These are phyloP conservation scores for Lithohypha guttulata DNA, from an alignment of 2,329 filamentous ascomycete genomes.

Conservation along the genomic window DNA sequence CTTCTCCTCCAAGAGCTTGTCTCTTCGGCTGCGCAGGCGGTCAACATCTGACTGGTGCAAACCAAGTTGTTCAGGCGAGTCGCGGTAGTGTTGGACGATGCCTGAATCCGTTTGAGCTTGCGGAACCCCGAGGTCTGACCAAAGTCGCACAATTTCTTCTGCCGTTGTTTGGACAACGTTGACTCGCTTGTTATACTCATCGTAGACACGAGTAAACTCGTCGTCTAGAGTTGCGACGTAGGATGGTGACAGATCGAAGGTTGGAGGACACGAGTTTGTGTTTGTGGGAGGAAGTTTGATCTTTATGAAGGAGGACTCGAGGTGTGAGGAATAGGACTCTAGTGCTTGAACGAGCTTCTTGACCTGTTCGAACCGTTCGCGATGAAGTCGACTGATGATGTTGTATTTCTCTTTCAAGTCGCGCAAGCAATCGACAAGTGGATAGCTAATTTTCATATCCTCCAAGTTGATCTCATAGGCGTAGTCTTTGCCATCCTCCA, in stretches of 20 bases:
- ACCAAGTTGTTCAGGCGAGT: conserved; percentile 86
- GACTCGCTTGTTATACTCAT: conserved; percentile 83
- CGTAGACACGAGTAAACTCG: conserved; percentile 90
- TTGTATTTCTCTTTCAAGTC: conserved; percentile 75
- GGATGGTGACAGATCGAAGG: conserved; percentile 81
- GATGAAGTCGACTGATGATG: conserved; percentile 69
- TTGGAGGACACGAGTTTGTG: conserved; percentile 64
- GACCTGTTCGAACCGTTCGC: conserved; percentile 88
- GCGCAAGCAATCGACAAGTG: conserved; percentile 68
- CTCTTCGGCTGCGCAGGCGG: conserved; percentile 60
- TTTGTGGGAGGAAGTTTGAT: conserved; percentile 75
- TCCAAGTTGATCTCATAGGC: conserved; percentile 56
- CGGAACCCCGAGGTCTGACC: conserved; percentile 89
- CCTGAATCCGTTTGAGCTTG: conserved; percentile 81
- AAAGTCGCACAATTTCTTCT: conserved; percentile 84
- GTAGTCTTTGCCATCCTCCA: conserved; percentile 62
- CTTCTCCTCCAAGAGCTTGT: conserved; percentile 83
- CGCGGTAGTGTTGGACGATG: conserved; percentile 81
- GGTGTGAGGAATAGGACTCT: conserved; percentile 90
- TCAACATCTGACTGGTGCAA: conserved; percentile 77
- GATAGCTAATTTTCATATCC: conserved; percentile 68
- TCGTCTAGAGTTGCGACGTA: conserved; percentile 79
- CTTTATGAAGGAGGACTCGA: conserved; percentile 78
- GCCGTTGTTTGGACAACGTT: conserved; percentile 61
- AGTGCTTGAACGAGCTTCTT: conserved; percentile 91